Conservation (phyloP, 495 filamentous ascomycete species). For the Cercophora newfieldiana region DNA sequence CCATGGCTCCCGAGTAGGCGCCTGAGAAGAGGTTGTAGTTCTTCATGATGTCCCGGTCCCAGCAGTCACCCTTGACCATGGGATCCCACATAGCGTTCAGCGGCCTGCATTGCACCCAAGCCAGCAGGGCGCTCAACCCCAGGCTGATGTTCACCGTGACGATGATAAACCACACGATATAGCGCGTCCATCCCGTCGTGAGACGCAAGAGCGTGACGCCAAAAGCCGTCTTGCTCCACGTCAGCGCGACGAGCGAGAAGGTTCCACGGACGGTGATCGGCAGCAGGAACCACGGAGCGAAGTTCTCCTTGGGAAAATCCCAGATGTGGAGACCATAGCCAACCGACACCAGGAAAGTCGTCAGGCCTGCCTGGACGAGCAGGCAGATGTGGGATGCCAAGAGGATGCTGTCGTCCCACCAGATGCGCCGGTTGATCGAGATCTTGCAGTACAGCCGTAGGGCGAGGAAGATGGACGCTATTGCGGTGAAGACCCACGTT, state of each 20-base stretch:
- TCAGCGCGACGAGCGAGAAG: constrained; percentile 18
- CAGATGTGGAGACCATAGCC: constrained; percentile 28
- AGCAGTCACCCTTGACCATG: constrained; percentile 32
- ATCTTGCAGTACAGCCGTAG: constrained; percentile 38
- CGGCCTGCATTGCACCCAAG: constrained; percentile 41
- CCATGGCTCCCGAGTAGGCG: constrained; percentile 32
- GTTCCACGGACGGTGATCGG: constrained; percentile 18
- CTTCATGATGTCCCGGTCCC: constrained; percentile 22
- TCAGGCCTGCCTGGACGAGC: not conserved
- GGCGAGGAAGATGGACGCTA: constrained; percentile 31
- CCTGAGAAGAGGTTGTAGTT: constrained; percentile 20
- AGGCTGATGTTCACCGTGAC: constrained; percentile 39
- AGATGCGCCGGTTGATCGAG: constrained; percentile 24
- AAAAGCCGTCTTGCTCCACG: constrained; percentile 36
- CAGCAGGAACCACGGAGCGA: constrained; percentile 13
- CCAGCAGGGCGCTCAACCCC: constrained; percentile 39
- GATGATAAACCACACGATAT: constrained; percentile 33
- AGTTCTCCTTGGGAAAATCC: constrained; percentile 20
- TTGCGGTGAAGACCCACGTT: constrained; percentile 29
- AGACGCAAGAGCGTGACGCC: constrained; percentile 34
- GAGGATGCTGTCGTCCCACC: constrained; percentile 38
- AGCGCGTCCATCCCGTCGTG: constrained; percentile 24
- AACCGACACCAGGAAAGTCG: constrained; percentile 12
- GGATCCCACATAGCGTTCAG: constrained; percentile 35
- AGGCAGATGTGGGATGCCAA: constrained; percentile 35